These are phyloP conservation scores for Lagenidium giganteum DNA, from an alignment of 352 stramenopile species.

Conservation along the genomic window DNA sequence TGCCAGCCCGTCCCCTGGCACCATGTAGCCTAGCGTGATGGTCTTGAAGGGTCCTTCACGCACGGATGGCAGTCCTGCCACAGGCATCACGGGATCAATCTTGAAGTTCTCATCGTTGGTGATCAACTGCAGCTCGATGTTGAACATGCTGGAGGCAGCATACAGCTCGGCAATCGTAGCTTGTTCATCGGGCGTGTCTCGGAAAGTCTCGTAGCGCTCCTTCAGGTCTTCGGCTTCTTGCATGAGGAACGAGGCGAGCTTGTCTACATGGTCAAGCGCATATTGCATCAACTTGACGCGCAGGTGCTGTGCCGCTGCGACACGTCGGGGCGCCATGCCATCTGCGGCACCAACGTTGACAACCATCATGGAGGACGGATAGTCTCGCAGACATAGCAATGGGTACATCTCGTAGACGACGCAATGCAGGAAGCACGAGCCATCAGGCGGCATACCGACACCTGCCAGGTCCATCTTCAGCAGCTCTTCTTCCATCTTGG, in stretches of 20 bases:
- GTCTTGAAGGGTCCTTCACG: slow-evolving; percentile 47
- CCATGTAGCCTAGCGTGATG: slow-evolving; percentile 72
- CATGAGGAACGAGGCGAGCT: slow-evolving; percentile 59
- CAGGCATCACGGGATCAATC: slow-evolving; percentile 73
- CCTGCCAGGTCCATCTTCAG: slow-evolving; percentile 53
- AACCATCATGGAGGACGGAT: slow-evolving; percentile 65
- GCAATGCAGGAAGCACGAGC: slow-evolving; percentile 78
- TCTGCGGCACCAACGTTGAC: slow-evolving; percentile 80
- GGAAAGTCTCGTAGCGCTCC: slow-evolving; percentile 70
- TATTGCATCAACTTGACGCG: slow-evolving; percentile 72
- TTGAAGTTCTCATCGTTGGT: slow-evolving; percentile 79
- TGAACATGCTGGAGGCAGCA: slow-evolving; percentile 75
- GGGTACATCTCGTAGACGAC: slow-evolving; percentile 85
- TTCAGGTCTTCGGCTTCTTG: slow-evolving; percentile 64
- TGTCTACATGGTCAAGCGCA: slow-evolving; percentile 53
- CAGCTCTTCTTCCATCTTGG: slow-evolving; percentile 73
- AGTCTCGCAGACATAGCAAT: slow-evolving; percentile 67
- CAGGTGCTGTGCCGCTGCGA: slow-evolving; percentile 60
- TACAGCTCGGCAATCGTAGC: slow-evolving; percentile 78
- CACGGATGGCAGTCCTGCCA: slow-evolving; percentile 48
- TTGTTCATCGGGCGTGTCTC: slow-evolving; percentile 66
- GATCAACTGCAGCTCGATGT: slow-evolving; percentile 74
- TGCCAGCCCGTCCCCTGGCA: slow-evolving; percentile 50
- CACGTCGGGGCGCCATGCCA: slow-evolving; percentile 62
- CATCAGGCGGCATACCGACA: slow-evolving; percentile 78